Conservation (phyloP, 805 yeast species). For the Candida nonsorbophila region DNA sequence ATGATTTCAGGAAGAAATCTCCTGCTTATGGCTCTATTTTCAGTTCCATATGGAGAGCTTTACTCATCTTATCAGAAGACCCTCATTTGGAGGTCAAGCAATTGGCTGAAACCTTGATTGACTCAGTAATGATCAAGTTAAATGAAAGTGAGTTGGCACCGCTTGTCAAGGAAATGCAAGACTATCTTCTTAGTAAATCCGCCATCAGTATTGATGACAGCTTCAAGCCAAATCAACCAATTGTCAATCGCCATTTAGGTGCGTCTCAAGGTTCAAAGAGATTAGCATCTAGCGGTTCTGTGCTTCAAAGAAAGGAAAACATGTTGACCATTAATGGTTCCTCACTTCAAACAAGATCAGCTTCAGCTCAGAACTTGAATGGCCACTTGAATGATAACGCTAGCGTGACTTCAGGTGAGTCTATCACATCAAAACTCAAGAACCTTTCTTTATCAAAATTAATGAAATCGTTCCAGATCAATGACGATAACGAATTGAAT, state of each 20-base stretch:
- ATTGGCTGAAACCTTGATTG: conserved; percentile 70
- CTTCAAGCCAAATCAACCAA: conserved; percentile 37
- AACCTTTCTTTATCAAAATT: conserved; percentile 28
- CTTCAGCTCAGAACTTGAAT: conserved; percentile 15
- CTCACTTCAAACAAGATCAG: conserved; percentile 21
- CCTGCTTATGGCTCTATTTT: conserved; percentile 87
- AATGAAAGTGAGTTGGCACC: conserved; percentile 62
- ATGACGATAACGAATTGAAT: conserved; percentile 36
- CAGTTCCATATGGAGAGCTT: conserved; percentile 81
- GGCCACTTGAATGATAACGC: conserved; percentile 12
- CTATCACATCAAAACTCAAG: conserved; percentile 28
- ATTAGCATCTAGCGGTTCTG: conserved; percentile 16
- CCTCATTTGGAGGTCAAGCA: conserved; percentile 78
- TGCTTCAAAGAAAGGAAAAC: conserved; percentile 16
- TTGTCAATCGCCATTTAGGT: conserved; percentile 23
- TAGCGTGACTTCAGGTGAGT: conserved; percentile 16
- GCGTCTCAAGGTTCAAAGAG: conserved; percentile 7
- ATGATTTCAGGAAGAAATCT: conserved; percentile 58
- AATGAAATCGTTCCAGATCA: conserved; percentile 32
- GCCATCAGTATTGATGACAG: conserved; percentile 33
- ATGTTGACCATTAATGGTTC: conserved; percentile 23
- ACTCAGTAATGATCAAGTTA: conserved; percentile 59
- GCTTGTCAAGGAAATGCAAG: conserved; percentile 62
- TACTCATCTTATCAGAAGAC: conserved; percentile 77
- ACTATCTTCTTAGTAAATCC: conserved; percentile 50